phyloP scores from a whole-genome alignment of 2,329 filamentous ascomycete genomes.

The Tolypocladium album region DNA sequence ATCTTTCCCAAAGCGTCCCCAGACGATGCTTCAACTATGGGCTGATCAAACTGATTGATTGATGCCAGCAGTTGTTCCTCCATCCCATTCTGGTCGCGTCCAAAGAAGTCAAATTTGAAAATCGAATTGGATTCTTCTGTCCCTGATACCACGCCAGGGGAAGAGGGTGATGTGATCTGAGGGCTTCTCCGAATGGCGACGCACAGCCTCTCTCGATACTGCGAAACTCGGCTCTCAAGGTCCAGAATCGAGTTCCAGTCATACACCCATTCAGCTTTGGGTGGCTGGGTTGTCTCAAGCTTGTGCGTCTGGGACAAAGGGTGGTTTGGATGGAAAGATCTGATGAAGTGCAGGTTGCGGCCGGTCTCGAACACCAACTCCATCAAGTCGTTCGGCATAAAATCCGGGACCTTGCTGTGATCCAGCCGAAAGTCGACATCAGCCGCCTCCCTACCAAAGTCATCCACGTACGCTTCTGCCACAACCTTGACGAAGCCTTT shows the following conservation, averaged over 20 bases:
- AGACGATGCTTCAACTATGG: conserved; percentile 9
- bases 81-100: conserved; percentile 34
- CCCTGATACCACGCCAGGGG: background rate
- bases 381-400: conserved; percentile 60
- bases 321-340: conserved; percentile 59
- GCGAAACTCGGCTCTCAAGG: conserved; percentile 47
- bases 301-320: conserved; percentile 47
- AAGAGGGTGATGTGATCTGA: background rate
- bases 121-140: conserved; percentile 3
- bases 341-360: conserved; percentile 62
- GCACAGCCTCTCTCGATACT: conserved; percentile 20
- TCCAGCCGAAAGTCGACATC: conserved; percentile 54
- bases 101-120: conserved; percentile 33
- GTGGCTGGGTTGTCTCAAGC: conserved; percentile 36
- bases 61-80: conserved; percentile 38
- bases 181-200: conserved; percentile 10
- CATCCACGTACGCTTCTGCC: conserved; percentile 42
- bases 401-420: conserved; percentile 55
- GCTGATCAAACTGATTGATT: conserved; percentile 31
- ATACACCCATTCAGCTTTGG: conserved; percentile 56
- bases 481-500: conserved; percentile 53
- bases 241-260: conserved; percentile 58
- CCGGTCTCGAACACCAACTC: conserved; percentile 70
- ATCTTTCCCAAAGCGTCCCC: conserved; percentile 29
- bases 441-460: conserved; percentile 45